These are phyloP conservation scores for Tephrocybe sp. DNA, from an alignment of 768 basidiomycete species.

Conservation along the genomic window DNA sequence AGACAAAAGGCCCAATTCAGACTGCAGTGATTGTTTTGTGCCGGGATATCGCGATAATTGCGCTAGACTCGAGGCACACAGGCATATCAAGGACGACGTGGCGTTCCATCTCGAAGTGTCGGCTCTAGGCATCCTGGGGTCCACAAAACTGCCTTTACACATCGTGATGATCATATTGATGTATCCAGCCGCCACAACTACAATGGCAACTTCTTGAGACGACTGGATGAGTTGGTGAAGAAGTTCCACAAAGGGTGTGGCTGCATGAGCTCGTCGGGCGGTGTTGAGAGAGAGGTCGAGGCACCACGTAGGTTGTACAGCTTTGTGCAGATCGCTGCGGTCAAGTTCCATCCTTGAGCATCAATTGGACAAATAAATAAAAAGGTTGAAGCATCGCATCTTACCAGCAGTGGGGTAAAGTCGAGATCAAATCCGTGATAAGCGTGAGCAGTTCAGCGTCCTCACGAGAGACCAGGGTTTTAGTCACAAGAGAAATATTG, in stretches of 20 bases:
- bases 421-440: not conserved
- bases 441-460: not conserved
- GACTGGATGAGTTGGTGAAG: not conserved
- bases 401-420: slow-evolving; percentile 1
- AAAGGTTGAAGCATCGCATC: not conserved
- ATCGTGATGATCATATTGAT: slow-evolving; percentile 2
- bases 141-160: not conserved
- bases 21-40: not conserved
- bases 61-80: not conserved
- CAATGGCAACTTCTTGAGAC: not conserved
- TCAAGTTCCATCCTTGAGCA: slow-evolving; percentile 1
- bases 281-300: not conserved
- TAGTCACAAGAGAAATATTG: not conserved
- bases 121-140: not conserved
- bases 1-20: not conserved
- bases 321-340: not conserved
- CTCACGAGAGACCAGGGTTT: not conserved
- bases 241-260: slow-evolving; percentile 1
- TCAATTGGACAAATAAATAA: not conserved
- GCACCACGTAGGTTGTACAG: not conserved
- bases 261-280: not conserved
- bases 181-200: slow-evolving; percentile 1
- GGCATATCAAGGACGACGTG: not conserved
- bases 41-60: not conserved
- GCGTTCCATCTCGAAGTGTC: slow-evolving; percentile 6